phyloP scores from a whole-genome alignment of 1,284 basidiomycete genomes.

The Trichosporon asahii region DNA sequence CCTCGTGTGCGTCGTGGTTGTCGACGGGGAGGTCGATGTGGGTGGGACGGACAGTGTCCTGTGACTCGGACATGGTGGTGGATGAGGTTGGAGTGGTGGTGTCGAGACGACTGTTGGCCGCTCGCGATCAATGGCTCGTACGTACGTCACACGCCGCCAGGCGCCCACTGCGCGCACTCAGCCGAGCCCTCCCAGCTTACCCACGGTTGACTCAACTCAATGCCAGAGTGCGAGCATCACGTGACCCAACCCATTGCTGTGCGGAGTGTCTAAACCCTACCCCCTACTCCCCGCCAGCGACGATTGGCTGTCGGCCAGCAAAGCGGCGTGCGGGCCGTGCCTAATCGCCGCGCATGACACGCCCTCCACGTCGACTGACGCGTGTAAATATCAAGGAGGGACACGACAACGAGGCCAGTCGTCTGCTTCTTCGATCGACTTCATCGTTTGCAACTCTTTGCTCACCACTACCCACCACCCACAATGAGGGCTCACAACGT shows the following conservation, averaged over 20 bases:
- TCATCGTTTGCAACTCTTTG: constrained; percentile 2
- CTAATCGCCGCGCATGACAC: neutral
- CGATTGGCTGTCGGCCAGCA: neutral
- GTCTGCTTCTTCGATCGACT: neutral
- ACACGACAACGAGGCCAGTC: neutral
- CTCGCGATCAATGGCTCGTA: neutral
- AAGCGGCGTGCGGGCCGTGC: neutral
- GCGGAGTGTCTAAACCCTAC: too few relatives aligned
- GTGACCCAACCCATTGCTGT: neutral
- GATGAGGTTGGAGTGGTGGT: neutral
- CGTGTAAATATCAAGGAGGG: neutral
- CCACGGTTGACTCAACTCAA: neutral
- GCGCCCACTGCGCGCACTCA: neutral
- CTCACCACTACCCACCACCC: constrained; percentile 1
- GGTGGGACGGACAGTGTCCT: constrained; percentile 8
- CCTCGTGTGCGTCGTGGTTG: constrained; percentile 11
- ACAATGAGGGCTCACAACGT: constrained; percentile 48
- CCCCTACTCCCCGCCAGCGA: too few relatives aligned
- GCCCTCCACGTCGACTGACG: constrained; percentile 19
- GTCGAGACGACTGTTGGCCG: neutral
- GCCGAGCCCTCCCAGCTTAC: neutral
- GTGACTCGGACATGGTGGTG: constrained; percentile 17
- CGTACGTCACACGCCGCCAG: neutral
- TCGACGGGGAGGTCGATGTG: constrained; percentile 5
- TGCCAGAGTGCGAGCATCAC: neutral